Evolutionary conservation across 176 grass and related monocot species (phyloP).

Genomic region (Rhynchospora tenuis): DNA sequence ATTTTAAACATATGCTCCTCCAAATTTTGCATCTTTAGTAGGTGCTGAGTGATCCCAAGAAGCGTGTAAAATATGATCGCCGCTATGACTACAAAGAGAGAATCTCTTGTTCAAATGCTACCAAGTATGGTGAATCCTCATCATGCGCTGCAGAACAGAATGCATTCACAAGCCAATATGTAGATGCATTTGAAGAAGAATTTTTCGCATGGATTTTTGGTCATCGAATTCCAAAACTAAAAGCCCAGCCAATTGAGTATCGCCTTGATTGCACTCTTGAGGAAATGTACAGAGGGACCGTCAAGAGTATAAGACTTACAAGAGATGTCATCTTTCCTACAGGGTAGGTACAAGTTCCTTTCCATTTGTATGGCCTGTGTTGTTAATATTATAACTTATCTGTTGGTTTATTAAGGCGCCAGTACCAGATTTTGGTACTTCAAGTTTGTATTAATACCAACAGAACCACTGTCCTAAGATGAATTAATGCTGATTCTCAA

Average conservation of each 20-base stretch:
- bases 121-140: not conserved
- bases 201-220: not conserved
- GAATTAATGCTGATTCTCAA: not conserved
- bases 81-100: not conserved
- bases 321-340: conserved; percentile 14
- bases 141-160: not conserved
- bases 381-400: not conserved
- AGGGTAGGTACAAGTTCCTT: conserved; percentile 11
- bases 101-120: not conserved
- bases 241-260: not conserved
- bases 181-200: not conserved
- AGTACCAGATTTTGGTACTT: not conserved
- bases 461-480: not conserved
- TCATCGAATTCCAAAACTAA: not conserved
- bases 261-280: conserved; percentile 17
- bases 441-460: not conserved
- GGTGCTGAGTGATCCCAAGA: conserved; percentile 19
- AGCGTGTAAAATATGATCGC: conserved; percentile 4
- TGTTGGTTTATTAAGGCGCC: not conserved
- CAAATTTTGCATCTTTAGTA: conserved; percentile 20
- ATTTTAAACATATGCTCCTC: not conserved
- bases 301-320: conserved; percentile 21
- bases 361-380: not conserved
- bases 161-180: not conserved
- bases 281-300: conserved; percentile 12